Conservation (phyloP, 441 rosid species). For the Populus hybrid region DNA sequence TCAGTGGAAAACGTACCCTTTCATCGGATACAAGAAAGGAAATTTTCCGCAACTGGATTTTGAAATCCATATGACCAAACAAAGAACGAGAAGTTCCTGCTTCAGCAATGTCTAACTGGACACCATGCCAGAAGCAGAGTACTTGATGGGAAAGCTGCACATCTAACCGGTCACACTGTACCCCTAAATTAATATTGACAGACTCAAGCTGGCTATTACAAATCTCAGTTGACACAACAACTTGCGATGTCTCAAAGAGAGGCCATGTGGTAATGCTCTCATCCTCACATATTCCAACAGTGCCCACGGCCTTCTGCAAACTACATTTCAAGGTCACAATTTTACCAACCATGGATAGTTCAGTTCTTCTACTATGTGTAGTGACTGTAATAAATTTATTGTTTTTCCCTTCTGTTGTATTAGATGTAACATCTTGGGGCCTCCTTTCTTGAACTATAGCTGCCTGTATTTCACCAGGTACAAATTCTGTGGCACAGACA, state of each 20-base stretch:
- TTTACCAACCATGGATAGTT: slow-evolving; percentile 42
- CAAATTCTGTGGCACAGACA: slow-evolving; percentile 31
- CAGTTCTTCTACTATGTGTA: slow-evolving; percentile 42
- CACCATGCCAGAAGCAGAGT: slow-evolving; percentile 65
- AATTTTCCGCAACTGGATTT: slow-evolving; percentile 52
- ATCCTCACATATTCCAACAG: slow-evolving; percentile 36
- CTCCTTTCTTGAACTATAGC: slow-evolving; percentile 32
- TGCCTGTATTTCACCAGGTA: slow-evolving; percentile 28
- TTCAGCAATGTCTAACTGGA: slow-evolving; percentile 50
- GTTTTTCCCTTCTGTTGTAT: slow-evolving; percentile 33
- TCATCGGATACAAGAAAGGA: slow-evolving; percentile 87
- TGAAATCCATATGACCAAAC: slow-evolving; percentile 40
- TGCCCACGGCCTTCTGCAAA: slow-evolving; percentile 51
- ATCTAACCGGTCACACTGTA: slow-evolving; percentile 60
- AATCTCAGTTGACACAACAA: slow-evolving; percentile 47
- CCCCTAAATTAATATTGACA: slow-evolving; percentile 33
- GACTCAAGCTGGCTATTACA: slow-evolving; percentile 31
- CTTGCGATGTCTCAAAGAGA: slow-evolving; percentile 56
- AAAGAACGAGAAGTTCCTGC: slow-evolving; percentile 49
- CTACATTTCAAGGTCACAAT: slow-evolving; percentile 48
- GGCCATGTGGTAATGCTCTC: slow-evolving; percentile 51
- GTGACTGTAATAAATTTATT: slow-evolving; percentile 49
- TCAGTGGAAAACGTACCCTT: slow-evolving; percentile 52
- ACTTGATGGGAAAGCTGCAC: slow-evolving; percentile 68
- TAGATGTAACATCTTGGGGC: slow-evolving; percentile 27